These are phyloP conservation scores for Heliamphora pulchella DNA, from an alignment of 179 eudicot genomes.

Conservation along the genomic window DNA sequence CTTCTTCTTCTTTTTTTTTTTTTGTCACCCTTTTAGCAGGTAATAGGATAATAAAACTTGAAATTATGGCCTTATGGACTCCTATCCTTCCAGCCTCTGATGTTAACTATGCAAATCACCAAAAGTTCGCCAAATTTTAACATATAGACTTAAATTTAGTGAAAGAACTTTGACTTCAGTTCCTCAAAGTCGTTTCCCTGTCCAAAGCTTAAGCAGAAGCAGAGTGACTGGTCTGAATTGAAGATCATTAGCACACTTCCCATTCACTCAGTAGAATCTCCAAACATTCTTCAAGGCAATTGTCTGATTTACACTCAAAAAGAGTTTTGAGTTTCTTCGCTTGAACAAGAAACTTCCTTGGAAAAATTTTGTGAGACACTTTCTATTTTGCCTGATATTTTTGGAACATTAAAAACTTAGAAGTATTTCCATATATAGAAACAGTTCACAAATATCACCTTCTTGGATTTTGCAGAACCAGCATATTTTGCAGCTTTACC, in stretches of 20 bases:
- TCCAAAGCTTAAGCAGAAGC: not conserved
- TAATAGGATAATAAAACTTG: not conserved
- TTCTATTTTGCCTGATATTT: not conserved
- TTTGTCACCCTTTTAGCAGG: not conserved
- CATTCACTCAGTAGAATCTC: not conserved
- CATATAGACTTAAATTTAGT: not conserved
- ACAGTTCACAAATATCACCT: conserved; percentile 37
- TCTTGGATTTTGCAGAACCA: conserved; percentile 73
- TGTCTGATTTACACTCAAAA: not conserved
- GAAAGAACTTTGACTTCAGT: not conserved
- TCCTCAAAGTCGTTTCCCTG: not conserved
- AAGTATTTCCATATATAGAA: not conserved
- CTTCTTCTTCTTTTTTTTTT: not conserved
- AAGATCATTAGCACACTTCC: not conserved
- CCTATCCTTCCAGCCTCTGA: conserved; percentile 1
- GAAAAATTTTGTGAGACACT: not conserved
- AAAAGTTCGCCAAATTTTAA: not conserved
- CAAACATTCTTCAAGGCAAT: not conserved
- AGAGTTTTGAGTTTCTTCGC: not conserved
- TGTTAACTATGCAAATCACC: not conserved
- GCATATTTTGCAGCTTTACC: conserved; percentile 89
- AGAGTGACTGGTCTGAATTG: not conserved
- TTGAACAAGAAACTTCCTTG: not conserved
- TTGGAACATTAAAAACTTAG: not conserved
- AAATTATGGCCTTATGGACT: not conserved